Evolutionary conservation across 768 basidiomycete species (phyloP).

Genomic region (Panaeolus cyanescens): DNA sequence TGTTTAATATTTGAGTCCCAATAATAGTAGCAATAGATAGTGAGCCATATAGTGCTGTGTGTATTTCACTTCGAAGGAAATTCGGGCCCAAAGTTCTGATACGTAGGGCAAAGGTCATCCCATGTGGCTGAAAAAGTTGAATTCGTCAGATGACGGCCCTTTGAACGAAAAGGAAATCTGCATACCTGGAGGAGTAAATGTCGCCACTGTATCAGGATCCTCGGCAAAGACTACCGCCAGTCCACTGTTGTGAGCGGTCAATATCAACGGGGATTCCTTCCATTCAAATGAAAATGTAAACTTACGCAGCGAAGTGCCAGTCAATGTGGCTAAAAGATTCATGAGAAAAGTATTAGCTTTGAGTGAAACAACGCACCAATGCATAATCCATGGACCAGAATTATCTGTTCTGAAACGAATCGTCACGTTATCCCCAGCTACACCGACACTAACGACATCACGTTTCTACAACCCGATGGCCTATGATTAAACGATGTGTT

Average conservation of each 20-base stretch:
- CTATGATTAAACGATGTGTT: too few relatives aligned
- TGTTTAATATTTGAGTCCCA: too few relatives aligned
- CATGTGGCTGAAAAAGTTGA: background rate
- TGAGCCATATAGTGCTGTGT: background rate
- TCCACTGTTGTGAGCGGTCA: background rate
- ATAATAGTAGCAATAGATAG: too few relatives aligned
- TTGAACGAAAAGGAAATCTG: too few relatives aligned
- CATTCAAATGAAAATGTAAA: background rate
- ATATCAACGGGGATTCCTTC: background rate
- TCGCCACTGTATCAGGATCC: background rate
- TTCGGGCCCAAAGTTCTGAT: background rate
- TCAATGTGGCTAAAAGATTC: conserved; percentile 12
- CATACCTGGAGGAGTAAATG: conserved; percentile 1
- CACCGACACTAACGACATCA: conserved; percentile 35
- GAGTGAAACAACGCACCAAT: conserved; percentile 37
- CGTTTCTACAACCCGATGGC: too few relatives aligned
- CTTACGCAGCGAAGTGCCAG: conserved; percentile 4
- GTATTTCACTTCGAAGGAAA: background rate
- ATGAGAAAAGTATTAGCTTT: conserved; percentile 36
- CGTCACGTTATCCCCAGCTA: conserved; percentile 33
- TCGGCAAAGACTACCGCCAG: conserved; percentile 1
- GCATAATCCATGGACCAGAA: conserved; percentile 47
- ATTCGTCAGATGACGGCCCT: background rate
- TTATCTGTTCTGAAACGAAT: conserved; percentile 50
- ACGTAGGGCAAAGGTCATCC: conserved; percentile 5